Evolutionary conservation across 345 rosid species (phyloP), one percentile per base, ranked within the genome.

Genomic region (Pugionium dolabratum): DNA sequence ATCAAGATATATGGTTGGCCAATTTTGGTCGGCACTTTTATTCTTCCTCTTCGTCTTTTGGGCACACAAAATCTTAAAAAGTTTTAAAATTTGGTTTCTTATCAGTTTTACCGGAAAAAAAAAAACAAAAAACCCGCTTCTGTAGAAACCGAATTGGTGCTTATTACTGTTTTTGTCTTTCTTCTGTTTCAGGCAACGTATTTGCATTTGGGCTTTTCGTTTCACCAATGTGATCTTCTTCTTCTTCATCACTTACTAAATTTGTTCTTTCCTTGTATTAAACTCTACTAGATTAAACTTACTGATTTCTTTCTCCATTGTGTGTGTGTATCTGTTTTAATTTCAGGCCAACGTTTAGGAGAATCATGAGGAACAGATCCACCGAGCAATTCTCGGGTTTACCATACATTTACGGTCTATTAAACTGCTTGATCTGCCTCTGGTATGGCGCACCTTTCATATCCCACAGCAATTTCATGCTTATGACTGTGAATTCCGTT

Each of bases 401-500:
- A 78, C 98, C 98, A 11, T 92, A 89, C 62, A 48, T 89, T 63
- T 92, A 89, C 75, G 80, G 93, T 7, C 84, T 92, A 67, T 69
- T 89, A 78, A 92, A 87, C 77, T 92, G 95, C 77, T 81, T 89
- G 83, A 81, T 92, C 69, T 81, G 82, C 67, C 54, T 80, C 67
- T 92, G 96, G 98, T 92, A 92, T 54, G 93, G 96, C 40, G 76
- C 81, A 7, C 96, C 98, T 52, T 49, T 83, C 31, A 26, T 92
- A 59, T 92, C 98, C 7, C 4, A 28, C 50, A 59, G 82, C 76
- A 92, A 87, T 69, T 2, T 59, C 49, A 66, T 76, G 86, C 78
- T 92, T 53, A 69, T 81, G 81, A 87, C 89, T 0, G 98, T 91
- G 72, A 91, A 91, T 73, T 76, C 90, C 7, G 42, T 61, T 7